Evolutionary conservation across 2,329 filamentous ascomycete species (phyloP), one percentile per base, ranked within the genome.

Genomic region (Ceratocystis cacaofunesta): DNA sequence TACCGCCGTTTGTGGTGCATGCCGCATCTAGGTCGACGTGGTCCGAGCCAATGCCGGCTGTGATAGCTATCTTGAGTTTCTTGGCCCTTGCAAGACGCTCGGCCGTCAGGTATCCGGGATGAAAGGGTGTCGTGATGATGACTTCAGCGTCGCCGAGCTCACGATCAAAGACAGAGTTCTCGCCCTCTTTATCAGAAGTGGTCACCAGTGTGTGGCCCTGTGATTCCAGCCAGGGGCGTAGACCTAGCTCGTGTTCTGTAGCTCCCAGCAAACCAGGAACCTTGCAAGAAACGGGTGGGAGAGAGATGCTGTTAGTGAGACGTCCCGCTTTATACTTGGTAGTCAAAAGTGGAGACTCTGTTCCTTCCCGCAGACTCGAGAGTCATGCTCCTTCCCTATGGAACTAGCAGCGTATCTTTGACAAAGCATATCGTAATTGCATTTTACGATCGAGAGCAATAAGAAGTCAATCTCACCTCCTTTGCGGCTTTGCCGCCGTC

Each of bases 41-140:
- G 80, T 99, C 94, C 63, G 92, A 97, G 71, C 94, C 94, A 74
- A 99, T 96, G 81, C 94, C 94, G 72, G 94, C 94, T 63, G 94
- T 99, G 77, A 99, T 79, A 76, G 92, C 92, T 69, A 99, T 82
- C 86, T 97, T 97, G 73, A 99, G 88, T 67, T 99, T 97, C 88
- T 97, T 97, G 71, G 94, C 94, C 82, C 94, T 95, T 73, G 90
- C 90, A 66, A 99, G 86, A 74, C 94, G 92, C 81, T 97, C 92
- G 65, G 90, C 90, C 62, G 89, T 97, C 67, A 99, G 88, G 82
- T 99, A 99, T 70, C 92, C 94, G 65, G 92, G 92, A 82, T 97
- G 92, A 87, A 97, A 97, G 89, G 94, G 94, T 67, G 94, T 99
- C 71, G 94, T 99, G 79, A 99, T 97, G 83, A 99, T 97, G 78